Conservation (phyloP, 139 green algal genomes). For the Chlamydomonas incerta region DNA sequence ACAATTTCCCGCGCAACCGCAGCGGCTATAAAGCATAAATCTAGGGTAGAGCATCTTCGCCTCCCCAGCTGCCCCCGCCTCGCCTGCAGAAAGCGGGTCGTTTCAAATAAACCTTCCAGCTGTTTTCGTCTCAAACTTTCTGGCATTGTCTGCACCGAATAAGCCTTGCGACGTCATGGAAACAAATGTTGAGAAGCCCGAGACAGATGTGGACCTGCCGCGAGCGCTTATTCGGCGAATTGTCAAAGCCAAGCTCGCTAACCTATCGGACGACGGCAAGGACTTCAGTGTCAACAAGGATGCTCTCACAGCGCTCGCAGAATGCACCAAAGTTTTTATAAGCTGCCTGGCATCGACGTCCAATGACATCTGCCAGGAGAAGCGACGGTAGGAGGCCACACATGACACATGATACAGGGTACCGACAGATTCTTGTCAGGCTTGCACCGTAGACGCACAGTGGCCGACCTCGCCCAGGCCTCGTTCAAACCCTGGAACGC, state of each 20-base stretch:
- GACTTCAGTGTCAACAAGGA: slow-evolving; percentile 79
- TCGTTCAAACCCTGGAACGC: no score
- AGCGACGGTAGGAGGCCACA: slow-evolving; percentile 67
- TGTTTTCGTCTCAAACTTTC: no score
- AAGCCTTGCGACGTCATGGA: background rate
- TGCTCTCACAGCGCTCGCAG: slow-evolving; percentile 80
- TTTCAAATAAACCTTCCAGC: no score
- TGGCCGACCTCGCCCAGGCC: no score
- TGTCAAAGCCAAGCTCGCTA: slow-evolving; percentile 78
- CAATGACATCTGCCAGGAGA: slow-evolving; percentile 87
- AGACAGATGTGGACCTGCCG: slow-evolving; percentile 71
- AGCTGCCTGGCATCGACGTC: slow-evolving; percentile 87
- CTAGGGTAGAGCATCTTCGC: no score
- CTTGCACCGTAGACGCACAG: no score
- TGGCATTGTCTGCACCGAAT: no score
- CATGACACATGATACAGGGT: no score
- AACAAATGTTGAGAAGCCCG: background rate
- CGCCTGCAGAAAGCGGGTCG: no score
- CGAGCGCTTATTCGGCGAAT: slow-evolving; percentile 84
- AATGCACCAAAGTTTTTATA: slow-evolving; percentile 92
- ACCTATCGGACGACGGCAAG: slow-evolving; percentile 54
- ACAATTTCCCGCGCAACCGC: no score
- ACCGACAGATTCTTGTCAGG: background rate
- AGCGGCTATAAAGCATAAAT: no score
- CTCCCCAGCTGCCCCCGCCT: no score